Evolutionary conservation across 768 basidiomycete species (phyloP), one percentile per base, ranked within the genome.

Genomic region (Tubosaeta sp.): DNA sequence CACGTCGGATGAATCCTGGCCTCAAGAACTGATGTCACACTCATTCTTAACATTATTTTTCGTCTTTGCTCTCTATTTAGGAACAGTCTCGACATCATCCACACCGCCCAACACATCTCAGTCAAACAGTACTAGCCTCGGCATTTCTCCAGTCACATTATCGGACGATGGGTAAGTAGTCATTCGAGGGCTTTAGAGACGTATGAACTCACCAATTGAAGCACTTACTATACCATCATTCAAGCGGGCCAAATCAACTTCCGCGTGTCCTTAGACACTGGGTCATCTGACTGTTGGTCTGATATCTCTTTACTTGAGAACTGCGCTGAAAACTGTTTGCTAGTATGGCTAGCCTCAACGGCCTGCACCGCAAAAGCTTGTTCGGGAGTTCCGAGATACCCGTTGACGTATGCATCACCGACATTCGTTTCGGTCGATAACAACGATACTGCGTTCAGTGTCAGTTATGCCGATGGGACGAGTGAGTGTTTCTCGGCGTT

Each of bases 241-340:
- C 66, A 77, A 55, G 71, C 76, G 24, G 89, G 87, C 29, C 70
- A 72, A 49, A 78, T 87, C 49, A 79, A 69, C 59, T 84, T 89
- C 58, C 82, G 87, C 14, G 80, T 83, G 18, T 81, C 80, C 0
- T 69, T 90, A 39, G 89, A 91, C 63, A 90, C 88, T 1, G 89
- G 75, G 16, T 90, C 87, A 8, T 68, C 61, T 16, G 63, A 66
- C 14, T 32, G 66, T 68, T 42, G 40, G 63, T 61, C 27, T 1
- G 11, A 31, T 35, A 47, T 39, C 35, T 30, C 31, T 34, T 34
- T 53, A 16, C 16, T 32, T 10, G 35, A n/a, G n/a, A 3, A 5
- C 14, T 14, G 22, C 44, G 18, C 44, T 57, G 13, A 56, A 6
- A n/a, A 11, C 6, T 14, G 35, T 29, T 48, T 30, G 83, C n/a